Conservation (phyloP, 1,139 yeast genomes). For the Hemisphaericaspora xylofermentans region DNA sequence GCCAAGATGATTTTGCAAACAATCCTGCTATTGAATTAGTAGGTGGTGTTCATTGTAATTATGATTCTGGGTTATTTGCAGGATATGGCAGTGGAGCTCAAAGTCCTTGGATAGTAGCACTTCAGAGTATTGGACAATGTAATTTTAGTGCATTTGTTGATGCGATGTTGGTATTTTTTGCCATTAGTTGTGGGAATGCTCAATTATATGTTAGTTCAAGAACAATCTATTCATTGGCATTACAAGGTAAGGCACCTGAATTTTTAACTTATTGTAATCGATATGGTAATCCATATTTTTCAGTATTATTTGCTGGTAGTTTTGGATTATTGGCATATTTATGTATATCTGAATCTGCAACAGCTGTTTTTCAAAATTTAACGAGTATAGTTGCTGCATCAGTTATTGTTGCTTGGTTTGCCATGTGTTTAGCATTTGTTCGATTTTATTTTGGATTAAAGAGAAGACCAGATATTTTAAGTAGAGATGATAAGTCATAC, state of each 20-base stretch:
- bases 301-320: constrained; percentile 61
- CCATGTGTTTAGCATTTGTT: constrained; percentile 72
- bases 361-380: constrained; percentile 65
- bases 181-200: constrained; percentile 74
- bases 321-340: constrained; percentile 63
- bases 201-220: constrained; percentile 79
- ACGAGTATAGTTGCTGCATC: constrained; percentile 67
- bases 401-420: constrained; percentile 76
- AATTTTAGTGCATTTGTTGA: constrained; percentile 60
- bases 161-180: constrained; percentile 69
- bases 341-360: constrained; percentile 57
- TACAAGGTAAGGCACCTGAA: constrained; percentile 67
- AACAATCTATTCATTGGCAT: constrained; percentile 71
- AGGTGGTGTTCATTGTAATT: constrained; percentile 41
- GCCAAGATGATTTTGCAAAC: constrained; percentile 20
- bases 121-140: constrained; percentile 69
- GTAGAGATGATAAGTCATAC: constrained; percentile 63
- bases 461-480: constrained; percentile 63
- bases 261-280: constrained; percentile 59
- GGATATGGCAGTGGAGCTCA: constrained; percentile 62
- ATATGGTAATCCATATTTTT: constrained; percentile 69
- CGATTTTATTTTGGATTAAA: constrained; percentile 70
- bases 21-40: constrained; percentile 38
- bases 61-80: constrained; percentile 37
- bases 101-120: constrained; percentile 79